Evolutionary conservation across 2,329 filamentous ascomycete species (phyloP).

Genomic region (Dactylonectria macrodidyma): DNA sequence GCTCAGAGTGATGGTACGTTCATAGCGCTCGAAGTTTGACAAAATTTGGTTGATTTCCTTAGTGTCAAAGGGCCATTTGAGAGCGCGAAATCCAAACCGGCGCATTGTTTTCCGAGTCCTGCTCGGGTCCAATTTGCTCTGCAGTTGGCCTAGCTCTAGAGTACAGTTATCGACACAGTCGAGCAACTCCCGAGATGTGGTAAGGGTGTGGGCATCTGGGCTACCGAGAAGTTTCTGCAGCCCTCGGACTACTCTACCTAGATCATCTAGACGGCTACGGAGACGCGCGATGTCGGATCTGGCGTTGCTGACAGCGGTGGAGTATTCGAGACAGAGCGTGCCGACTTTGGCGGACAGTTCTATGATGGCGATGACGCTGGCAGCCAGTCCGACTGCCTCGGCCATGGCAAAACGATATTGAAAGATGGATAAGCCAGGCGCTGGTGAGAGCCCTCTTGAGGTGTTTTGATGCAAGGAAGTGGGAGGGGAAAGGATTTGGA

Average conservation of each 20-base stretch:
- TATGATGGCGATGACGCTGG: constrained; percentile 21
- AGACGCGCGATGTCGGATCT: constrained; percentile 18
- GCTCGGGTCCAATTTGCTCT: constrained; percentile 18
- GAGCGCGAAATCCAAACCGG: constrained; percentile 16
- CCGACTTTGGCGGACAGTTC: constrained; percentile 15
- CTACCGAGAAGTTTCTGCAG: constrained; percentile 10
- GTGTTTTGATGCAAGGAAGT: too few relatives aligned
- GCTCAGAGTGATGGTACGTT: not conserved
- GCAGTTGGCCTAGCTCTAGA: constrained; percentile 14
- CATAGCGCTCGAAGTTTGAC: constrained; percentile 2
- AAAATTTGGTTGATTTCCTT: constrained; percentile 19
- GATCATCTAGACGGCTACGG: not conserved
- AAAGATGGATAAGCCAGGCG: too few relatives aligned
- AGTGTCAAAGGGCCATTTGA: constrained; percentile 33
- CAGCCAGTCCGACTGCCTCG: constrained; percentile 9
- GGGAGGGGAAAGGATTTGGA: too few relatives aligned
- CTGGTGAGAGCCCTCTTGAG: too few relatives aligned
- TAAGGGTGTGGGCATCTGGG: constrained; percentile 6
- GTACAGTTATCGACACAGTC: constrained; percentile 19
- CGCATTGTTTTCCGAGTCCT: constrained; percentile 26
- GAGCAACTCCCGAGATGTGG: constrained; percentile 14
- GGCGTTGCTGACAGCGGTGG: constrained; percentile 11
- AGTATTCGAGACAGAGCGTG: constrained; percentile 14
- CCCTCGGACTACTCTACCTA: constrained; percentile 7
- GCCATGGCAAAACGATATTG: not conserved